phyloP scores from a whole-genome alignment of 164 flowering plant species.

The Nelumbo lutea region DNA sequence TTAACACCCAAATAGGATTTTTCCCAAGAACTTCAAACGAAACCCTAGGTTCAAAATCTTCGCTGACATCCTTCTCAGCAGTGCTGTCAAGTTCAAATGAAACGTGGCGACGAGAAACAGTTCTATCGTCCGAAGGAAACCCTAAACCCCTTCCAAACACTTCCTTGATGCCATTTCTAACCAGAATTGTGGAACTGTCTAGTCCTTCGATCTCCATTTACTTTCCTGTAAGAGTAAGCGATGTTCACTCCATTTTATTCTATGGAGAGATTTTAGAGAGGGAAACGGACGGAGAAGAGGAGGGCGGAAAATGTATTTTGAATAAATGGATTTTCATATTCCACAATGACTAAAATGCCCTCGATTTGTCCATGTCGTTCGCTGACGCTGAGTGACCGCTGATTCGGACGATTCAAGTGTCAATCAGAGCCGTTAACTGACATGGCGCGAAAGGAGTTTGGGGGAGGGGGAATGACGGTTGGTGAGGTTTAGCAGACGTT shows the following conservation, averaged over 20 bases:
- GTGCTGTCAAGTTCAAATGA: conserved; percentile 19
- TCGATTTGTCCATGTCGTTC: too few species aligned
- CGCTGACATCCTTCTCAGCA: background rate
- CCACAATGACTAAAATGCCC: background rate
- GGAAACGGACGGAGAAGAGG: background rate
- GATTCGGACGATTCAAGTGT: too few species aligned
- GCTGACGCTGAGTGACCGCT: too few species aligned
- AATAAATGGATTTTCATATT: background rate
- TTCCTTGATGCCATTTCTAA: conserved; percentile 22
- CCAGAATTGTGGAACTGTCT: conserved; percentile 37
- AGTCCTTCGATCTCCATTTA: conserved; percentile 56
- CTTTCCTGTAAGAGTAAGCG: too few species aligned
- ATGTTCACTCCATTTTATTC: background rate
- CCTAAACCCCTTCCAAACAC: conserved; percentile 56
- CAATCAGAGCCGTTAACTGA: too few species aligned
- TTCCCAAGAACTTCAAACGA: conserved; percentile 60
- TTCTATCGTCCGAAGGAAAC: conserved; percentile 37
- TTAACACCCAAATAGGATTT: conserved; percentile 75
- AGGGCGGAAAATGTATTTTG: background rate
- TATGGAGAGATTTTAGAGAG: too few species aligned
- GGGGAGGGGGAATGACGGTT: too few species aligned
- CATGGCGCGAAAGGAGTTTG: too few species aligned
- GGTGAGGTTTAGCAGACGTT: too few species aligned
- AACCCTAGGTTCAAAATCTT: conserved; percentile 28
- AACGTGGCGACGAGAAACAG: conserved; percentile 75